Evolutionary conservation across 805 yeast species (phyloP).

Genomic region (Suhomyces sp.): DNA sequence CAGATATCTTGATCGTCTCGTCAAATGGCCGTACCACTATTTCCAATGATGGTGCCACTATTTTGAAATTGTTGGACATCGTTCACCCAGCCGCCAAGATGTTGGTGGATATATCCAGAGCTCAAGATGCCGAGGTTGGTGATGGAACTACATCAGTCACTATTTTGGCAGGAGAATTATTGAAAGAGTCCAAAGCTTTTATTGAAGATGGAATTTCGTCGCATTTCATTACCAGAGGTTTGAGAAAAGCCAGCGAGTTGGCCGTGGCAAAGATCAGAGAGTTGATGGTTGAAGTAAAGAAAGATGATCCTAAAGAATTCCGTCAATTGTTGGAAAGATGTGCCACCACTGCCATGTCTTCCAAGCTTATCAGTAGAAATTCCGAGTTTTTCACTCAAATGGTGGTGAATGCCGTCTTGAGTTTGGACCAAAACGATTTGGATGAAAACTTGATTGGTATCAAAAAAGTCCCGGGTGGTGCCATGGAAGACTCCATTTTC

Average conservation of each 20-base stretch:
- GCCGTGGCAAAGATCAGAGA: slow-evolving; percentile 74
- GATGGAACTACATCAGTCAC: slow-evolving; percentile 98
- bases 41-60: slow-evolving; percentile 98
- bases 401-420: slow-evolving; percentile 93
- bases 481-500: slow-evolving; percentile 87
- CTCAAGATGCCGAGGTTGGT: slow-evolving; percentile 98
- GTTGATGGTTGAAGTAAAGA: slow-evolving; percentile 66
- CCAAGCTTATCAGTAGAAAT: slow-evolving; percentile 86
- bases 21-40: slow-evolving; percentile 86
- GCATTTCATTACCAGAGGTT: slow-evolving; percentile 83
- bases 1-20: slow-evolving; percentile 87
- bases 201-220: slow-evolving; percentile 96
- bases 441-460: slow-evolving; percentile 91
- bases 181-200: slow-evolving; percentile 85
- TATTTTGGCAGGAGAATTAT: slow-evolving; percentile 87
- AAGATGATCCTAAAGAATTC: slow-evolving; percentile 47
- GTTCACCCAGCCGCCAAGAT: slow-evolving; percentile 99
- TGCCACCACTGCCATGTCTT: slow-evolving; percentile 97
- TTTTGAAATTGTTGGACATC: slow-evolving; percentile 83
- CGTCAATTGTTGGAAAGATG: slow-evolving; percentile 82
- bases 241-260: slow-evolving; percentile 72
- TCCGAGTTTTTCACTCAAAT: slow-evolving; percentile 87
- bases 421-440: slow-evolving; percentile 78
- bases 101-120: slow-evolving; percentile 88
- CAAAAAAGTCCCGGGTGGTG: slow-evolving; percentile 93